Evolutionary conservation across 1,284 basidiomycete species (phyloP).

Genomic region (Moesziomyces antarcticus): DNA sequence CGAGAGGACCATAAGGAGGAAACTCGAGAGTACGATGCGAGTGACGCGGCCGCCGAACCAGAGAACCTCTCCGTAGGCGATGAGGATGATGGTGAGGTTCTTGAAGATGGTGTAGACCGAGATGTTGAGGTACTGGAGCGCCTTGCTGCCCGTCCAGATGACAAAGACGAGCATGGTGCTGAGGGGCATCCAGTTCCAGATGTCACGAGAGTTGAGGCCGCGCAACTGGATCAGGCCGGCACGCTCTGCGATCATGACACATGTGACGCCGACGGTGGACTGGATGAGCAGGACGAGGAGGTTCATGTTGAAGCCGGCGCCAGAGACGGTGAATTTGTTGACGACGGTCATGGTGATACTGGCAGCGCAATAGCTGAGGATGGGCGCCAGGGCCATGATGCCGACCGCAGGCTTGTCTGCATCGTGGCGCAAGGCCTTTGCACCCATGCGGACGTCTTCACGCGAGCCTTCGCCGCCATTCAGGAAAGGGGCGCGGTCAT

Average conservation of each 20-base stretch:
- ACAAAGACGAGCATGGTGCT: slow-evolving; percentile 90
- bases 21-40: slow-evolving; percentile 85
- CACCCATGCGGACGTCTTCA: slow-evolving; percentile 48
- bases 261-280: slow-evolving; percentile 78
- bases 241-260: slow-evolving; percentile 80
- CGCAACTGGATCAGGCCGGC: slow-evolving; percentile 88
- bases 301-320: slow-evolving; percentile 93
- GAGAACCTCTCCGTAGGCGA: slow-evolving; percentile 96
- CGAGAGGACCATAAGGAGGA: slow-evolving; percentile 94
- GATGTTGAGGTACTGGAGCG: slow-evolving; percentile 72
- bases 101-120: slow-evolving; percentile 86
- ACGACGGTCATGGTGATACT: slow-evolving; percentile 98
- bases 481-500: slow-evolving; percentile 47
- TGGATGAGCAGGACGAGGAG: slow-evolving; percentile 93
- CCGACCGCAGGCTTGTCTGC: slow-evolving; percentile 39
- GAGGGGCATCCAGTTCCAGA: slow-evolving; percentile 93
- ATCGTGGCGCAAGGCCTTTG: slow-evolving; percentile 28
- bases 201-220: slow-evolving; percentile 84
- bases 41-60: slow-evolving; percentile 96
- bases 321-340: slow-evolving; percentile 99
- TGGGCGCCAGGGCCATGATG: slow-evolving; percentile 75
- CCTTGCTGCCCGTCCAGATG: slow-evolving; percentile 98
- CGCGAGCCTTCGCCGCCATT: slow-evolving; percentile 24
- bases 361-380: slow-evolving; percentile 89
- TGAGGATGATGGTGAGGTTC: slow-evolving; percentile 97